Percentiles rank a stretch among this genome's conserved stretches.
Evolutionary conservation across 2,329 filamentous ascomycete genomes (phyloP).

Genomic region (Rugonectria rugulosa): DNA sequence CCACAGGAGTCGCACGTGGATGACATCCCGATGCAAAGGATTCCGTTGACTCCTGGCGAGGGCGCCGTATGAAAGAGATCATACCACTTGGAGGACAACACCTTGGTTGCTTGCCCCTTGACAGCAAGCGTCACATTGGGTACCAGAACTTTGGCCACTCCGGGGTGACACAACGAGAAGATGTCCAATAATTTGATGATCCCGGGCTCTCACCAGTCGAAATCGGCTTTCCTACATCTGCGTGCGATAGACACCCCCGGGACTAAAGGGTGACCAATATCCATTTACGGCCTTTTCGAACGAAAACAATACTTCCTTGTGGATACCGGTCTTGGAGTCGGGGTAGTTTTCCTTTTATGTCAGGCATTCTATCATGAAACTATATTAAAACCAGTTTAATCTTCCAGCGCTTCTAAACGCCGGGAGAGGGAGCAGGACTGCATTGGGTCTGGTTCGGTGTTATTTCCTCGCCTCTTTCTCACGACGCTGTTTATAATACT

Average conservation of each 20-base stretch:
- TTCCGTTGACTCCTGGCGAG: background rate
- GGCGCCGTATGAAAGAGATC: background rate
- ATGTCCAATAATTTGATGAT: conserved; percentile 9
- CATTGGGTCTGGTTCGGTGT: conserved; percentile 48
- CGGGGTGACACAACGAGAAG: conserved; percentile 5
- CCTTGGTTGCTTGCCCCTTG: conserved; percentile 5
- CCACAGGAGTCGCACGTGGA: conserved; percentile 30
- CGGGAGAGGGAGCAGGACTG: conserved; percentile 47
- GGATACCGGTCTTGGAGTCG: conserved; percentile 34
- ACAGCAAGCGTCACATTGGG: conserved; percentile 12
- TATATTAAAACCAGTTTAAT: conserved; percentile 45
- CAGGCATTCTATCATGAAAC: conserved; percentile 46
- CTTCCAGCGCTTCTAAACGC: conserved; percentile 51
- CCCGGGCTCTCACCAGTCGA: conserved; percentile 20
- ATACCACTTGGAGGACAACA: conserved; percentile 2
- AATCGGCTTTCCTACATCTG: conserved; percentile 28
- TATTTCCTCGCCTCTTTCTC: conserved; percentile 42
- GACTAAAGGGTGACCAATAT: conserved; percentile 28
- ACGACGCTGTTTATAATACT: conserved; percentile 41
- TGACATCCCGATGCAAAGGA: conserved; percentile 14
- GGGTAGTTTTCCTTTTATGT: conserved; percentile 37
- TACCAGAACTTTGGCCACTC: conserved; percentile 14
- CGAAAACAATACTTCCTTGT: conserved; percentile 26
- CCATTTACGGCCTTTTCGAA: conserved; percentile 29
- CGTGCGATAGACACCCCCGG: conserved; percentile 36